Base-by-base conservation (phyloP, 169 alveolate species). In the Plasmodium ovale region DNA sequence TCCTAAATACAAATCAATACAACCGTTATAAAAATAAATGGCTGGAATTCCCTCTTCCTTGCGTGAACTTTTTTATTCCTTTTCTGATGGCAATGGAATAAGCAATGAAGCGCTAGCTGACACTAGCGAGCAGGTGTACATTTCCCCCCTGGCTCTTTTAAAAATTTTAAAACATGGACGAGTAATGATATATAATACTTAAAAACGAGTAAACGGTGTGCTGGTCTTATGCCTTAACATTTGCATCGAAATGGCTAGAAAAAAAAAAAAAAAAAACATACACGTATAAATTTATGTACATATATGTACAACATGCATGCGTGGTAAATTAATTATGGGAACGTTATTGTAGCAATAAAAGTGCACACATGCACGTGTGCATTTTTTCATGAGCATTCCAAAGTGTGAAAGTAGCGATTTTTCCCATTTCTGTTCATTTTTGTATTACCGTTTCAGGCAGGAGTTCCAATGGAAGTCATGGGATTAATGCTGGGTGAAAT, bases 401-500 rank as follows among this genome's bases (percentile, higher is more conserved):
- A n/a, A n/a, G n/a, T n/a, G n/a, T n/a, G n/a, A n/a, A n/a, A n/a
- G n/a, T n/a, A n/a, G n/a, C n/a, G n/a, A n/a, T n/a, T n/a, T n/a
- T n/a, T n/a, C n/a, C n/a, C n/a, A n/a, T n/a, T n/a, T n/a, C 7
- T 33, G 23, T 56, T 23, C 10, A 31, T 44, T 62, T 59, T 42
- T 37, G 31, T 23, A 39, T 59, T 23, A 44, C 49, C 39, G 29
- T 59, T 60, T 87, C 68, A 96, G 97, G 99, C 99, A 1, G 99
- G 99, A 35, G 99, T 99, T 7, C 99, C 99, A 10, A 97, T 99
- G 98, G 99, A 99, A 94, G 99, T 98, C 49, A 98, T 99, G 99
- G 99, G 99, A 39, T 95, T 99, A 29, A 97, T 99, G 98, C 96
- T 99, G 39, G 99, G 99, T 10, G 99, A 98, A 87, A 97, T 98